phyloP scores from a whole-genome alignment of 2,329 filamentous ascomycete genomes.

The Paramyrothecium sp. region DNA sequence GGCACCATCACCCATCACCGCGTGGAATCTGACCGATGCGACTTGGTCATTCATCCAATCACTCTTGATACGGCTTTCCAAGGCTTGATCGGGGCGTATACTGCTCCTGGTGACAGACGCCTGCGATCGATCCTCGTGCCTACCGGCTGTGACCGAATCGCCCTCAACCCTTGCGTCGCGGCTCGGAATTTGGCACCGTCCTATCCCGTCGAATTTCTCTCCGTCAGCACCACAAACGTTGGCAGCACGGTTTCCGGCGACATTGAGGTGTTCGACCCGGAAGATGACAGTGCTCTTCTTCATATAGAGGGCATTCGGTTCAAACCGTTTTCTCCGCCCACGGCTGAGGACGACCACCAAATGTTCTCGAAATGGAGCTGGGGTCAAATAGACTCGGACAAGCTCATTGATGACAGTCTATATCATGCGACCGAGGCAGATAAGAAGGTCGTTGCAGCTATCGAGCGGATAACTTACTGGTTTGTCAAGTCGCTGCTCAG shows the following conservation, averaged over 20 bases:
- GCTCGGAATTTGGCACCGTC: neutral
- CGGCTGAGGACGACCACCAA: neutral
- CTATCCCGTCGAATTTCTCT: neutral
- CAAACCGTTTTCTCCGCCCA: neutral
- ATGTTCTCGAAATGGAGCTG: neutral
- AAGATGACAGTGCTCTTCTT: neutral
- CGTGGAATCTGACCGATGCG: neutral
- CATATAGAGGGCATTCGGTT: neutral
- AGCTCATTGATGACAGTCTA: neutral
- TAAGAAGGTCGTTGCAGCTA: neutral
- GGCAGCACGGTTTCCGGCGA: neutral
- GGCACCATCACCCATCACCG: neutral
- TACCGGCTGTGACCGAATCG: neutral
- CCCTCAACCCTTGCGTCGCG: neutral
- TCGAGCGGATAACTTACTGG: neutral
- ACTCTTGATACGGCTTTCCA: neutral
- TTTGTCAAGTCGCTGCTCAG: neutral
- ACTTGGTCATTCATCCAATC: neutral
- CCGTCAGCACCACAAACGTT: neutral
- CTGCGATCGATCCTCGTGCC: neutral
- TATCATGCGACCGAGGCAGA: neutral
- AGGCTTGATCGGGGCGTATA: neutral
- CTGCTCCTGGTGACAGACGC: neutral
- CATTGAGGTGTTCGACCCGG: neutral
- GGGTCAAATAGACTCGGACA: neutral